Percentiles rank a stretch among this genome's conserved stretches.
Evolutionary conservation across 116 monocot species (phyloP).

Genomic region (Trichopus zeylanicus): DNA sequence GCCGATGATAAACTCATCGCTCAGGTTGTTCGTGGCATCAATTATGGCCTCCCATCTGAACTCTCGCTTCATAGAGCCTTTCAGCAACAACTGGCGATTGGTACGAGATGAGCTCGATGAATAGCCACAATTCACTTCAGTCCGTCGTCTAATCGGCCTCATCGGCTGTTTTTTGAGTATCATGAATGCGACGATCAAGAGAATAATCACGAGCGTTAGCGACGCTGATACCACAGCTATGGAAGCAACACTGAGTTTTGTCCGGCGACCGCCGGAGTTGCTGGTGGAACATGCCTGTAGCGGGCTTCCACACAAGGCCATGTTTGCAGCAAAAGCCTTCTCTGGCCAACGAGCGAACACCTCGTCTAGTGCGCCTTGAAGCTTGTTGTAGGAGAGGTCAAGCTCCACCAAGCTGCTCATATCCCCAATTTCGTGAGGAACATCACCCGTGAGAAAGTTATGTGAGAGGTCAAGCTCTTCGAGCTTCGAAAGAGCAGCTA

Average conservation of each 20-base stretch:
- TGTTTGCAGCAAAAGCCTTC: conserved; percentile 47
- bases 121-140: conserved; percentile 55
- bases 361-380: conserved; percentile 34
- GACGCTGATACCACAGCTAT: conserved; percentile 49
- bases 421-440: conserved; percentile 39
- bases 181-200: conserved; percentile 23
- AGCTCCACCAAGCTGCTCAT: conserved; percentile 73
- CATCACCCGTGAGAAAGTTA: conserved; percentile 51
- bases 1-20: too few species aligned
- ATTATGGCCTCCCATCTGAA: too few species aligned
- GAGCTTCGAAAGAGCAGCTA: conserved; percentile 53
- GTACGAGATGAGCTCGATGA: conserved; percentile 30
- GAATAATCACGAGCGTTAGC: conserved; percentile 25
- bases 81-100: too few species aligned
- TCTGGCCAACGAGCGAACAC: conserved; percentile 52
- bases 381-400: conserved; percentile 60
- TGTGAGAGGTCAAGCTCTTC: conserved; percentile 73
- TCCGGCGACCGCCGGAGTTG: neutral
- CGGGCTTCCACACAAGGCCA: conserved; percentile 52
- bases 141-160: conserved; percentile 14
- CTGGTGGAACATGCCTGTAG: conserved; percentile 25
- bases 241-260: conserved; percentile 30
- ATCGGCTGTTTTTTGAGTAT: conserved; percentile 7
- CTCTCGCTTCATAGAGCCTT: too few species aligned
- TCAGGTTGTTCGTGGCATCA: too few species aligned